Base-by-base conservation (phyloP, 805 yeast genomes). In the Starmerella vitae region DNA sequence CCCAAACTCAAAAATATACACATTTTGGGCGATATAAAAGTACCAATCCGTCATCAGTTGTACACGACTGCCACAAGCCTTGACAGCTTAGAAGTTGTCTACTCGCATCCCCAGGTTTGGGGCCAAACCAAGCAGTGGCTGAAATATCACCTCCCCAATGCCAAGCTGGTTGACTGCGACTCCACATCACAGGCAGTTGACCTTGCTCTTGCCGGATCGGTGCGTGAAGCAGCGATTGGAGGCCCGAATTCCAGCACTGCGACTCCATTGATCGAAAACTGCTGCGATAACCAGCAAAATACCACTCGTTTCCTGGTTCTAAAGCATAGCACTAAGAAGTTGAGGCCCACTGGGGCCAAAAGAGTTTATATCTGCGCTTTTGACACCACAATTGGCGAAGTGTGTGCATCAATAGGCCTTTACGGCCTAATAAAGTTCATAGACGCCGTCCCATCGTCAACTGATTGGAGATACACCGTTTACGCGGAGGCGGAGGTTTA, bases 61-160 rank as follows among this genome's bases (percentile, higher is more conserved):
- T 63, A 76, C 44, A 60, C 76, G 4, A 62, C 57, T 46, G 66
- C 33, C 7, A 30, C 44, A 30, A 24, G 64, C 25, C 48, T 78
- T 3, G 46, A 56, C 1, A 56, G 66, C 12, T 68, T 85, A 37
- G 59, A 55, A 13, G 70, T 66, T 24, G 69, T 88, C 15, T 82
- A 81, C 61, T 81, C 95, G 3, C 98, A 88, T 59, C 96, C 98
- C 2, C 98, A 88, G 58, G 98, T 86, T 0, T 88, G 98, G 98
- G 93, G 95, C 8, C 98, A 88, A 56, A 77, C 82, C 36, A 63
- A 68, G 3, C 56, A 62, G 18, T 91, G 81, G 62, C 55, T 80
- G 30, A 36, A 46, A 24, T 36, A 48, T 34, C 54, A 63, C 15
- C 46, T 46, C 45, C 63, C 54, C 42, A 39, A 55, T 12, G 63